A percentile compares a stretch with the other conserved stretches of the same genome.
These are phyloP conservation scores for Camellia granthamiana DNA, from an alignment of 148 eudicot genomes.

Conservation along the genomic window DNA sequence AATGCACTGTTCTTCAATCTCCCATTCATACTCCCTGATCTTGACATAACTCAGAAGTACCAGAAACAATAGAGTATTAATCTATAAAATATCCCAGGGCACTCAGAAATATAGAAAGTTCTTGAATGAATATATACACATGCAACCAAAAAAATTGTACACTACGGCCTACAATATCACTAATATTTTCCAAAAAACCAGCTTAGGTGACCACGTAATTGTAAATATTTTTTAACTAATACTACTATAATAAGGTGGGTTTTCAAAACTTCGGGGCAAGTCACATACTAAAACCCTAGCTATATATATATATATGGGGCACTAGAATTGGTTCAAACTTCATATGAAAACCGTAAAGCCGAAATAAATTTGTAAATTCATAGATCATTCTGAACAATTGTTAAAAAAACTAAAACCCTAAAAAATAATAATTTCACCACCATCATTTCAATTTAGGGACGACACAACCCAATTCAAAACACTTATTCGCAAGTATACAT, in stretches of 20 bases:
- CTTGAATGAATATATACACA: not conserved
- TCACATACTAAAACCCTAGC: too few relatives aligned
- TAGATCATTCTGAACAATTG: not conserved
- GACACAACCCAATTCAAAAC: not conserved
- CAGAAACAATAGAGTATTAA: not conserved
- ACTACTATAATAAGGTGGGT: too few relatives aligned
- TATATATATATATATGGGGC: too few relatives aligned
- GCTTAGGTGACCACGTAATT: too few relatives aligned
- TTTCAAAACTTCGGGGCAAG: too few relatives aligned
- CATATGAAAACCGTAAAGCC: not conserved
- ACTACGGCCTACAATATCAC: too few relatives aligned
- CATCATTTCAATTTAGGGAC: not conserved
- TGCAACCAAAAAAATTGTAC: too few relatives aligned
- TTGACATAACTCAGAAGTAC: not conserved
- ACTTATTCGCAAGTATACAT: not conserved
- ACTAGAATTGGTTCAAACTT: not conserved
- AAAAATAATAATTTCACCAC: not conserved
- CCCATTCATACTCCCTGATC: not conserved
- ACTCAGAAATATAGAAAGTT: not conserved
- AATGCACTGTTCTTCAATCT: not conserved
- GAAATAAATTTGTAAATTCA: not conserved
- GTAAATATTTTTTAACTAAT: too few relatives aligned
- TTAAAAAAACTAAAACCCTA: conserved; percentile 2
- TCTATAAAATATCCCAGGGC: not conserved
- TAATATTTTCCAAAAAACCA: too few relatives aligned